Percentiles rank a stretch among this genome's conserved stretches.
Evolutionary conservation across 2,329 filamentous ascomycete genomes (phyloP).

Genomic region (Atkinsonella hypoxylon): DNA sequence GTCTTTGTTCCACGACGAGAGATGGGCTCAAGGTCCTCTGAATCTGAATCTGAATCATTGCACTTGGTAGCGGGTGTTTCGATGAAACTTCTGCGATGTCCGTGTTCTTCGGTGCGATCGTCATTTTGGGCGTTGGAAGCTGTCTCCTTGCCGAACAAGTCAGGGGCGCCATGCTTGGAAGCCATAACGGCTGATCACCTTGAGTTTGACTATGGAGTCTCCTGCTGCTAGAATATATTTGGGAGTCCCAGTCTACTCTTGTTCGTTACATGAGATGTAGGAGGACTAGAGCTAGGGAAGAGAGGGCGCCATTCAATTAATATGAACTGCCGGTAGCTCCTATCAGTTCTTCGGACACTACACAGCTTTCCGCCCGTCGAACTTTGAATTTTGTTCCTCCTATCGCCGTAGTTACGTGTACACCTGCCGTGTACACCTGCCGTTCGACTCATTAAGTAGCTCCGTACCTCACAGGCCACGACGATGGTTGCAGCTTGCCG

Average conservation of each 20-base stretch:
- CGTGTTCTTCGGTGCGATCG: neutral
- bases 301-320: neutral
- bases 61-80: neutral
- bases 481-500: neutral
- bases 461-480: neutral
- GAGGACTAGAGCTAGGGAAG: neutral
- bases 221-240: too few relatives aligned
- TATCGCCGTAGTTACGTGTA: neutral
- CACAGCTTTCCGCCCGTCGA: neutral
- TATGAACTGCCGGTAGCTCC: neutral
- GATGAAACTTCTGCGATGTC: neutral
- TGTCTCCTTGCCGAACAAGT: neutral
- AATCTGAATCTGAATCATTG: neutral
- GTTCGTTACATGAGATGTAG: neutral
- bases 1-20: slow-evolving; percentile 6
- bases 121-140: neutral
- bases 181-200: neutral
- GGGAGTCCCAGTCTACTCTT: neutral
- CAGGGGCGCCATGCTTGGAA: neutral
- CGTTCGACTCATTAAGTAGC: neutral
- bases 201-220: neutral
- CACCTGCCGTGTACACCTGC: neutral
- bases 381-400: neutral
- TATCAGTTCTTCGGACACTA: neutral
- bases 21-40: slow-evolving; percentile 4